Evolutionary conservation across 352 stramenopile species (phyloP), one percentile per base, ranked within the genome.

Genomic region (Thalassiosira sp.): DNA sequence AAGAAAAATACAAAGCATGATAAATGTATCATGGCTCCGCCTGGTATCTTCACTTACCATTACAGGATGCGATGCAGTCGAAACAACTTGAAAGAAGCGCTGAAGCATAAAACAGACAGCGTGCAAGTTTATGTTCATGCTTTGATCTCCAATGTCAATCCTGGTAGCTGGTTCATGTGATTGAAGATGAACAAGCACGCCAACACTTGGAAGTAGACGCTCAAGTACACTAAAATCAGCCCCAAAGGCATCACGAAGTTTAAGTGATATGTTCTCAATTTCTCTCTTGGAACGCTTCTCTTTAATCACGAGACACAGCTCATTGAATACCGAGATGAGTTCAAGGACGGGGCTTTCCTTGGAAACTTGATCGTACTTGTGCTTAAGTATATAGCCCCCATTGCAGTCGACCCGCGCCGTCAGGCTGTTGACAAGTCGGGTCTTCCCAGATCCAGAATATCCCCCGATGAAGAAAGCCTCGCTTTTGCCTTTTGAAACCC

Each of bases 351-450:
- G 64, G 27, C 28, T 76, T 13, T 51, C 15, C 27, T 63, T 72
- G 11, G 63, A 66, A 11, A 81, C 59, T 35, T 81, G 48, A 40
- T 76, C 52, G 24, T 72, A 81, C 31, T 72, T 72, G 13, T 67
- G 46, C 3, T n/a, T 40, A 24, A 79, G 8, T n/a, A 62, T 27
- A 67, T 67, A 68, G 1, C 70, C 70, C 3, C 61, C 70, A 15
- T 31, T 15, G 0, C 67, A 27, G 13, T 68, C 45, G 13, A 79
- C 61, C 10, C 45, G n/a, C 5, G 16, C 3, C 16, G 66, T 52
- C 13, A 68, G 35, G 8, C 33, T 58, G 15, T 69, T 7, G 13
- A 73, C 53, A 15, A 79, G 53, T 18, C 33, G 35, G 8, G 52
- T 64, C 46, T 79, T 79, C 1, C 70, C 60, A 20, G 51, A 51